Evolutionary conservation across 129 eudicot species (phyloP).

Genomic region (Tanacetum coccineum): DNA sequence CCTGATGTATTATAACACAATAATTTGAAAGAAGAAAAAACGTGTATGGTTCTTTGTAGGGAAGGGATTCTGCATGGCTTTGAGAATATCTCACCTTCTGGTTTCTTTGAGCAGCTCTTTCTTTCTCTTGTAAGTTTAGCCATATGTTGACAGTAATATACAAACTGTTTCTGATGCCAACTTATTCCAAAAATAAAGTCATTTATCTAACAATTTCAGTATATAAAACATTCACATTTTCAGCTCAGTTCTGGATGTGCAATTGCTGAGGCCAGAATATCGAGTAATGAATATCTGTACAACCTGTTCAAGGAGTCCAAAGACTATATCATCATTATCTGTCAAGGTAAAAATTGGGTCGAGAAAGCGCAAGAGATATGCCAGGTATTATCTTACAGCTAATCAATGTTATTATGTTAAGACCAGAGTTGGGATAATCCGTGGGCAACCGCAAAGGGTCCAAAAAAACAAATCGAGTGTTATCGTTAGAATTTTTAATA

Average conservation of each 20-base stretch:
- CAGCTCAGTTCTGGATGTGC: constrained; percentile 82
- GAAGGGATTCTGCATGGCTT: constrained; percentile 73
- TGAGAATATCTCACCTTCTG: constrained; percentile 68
- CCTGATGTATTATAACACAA: neutral
- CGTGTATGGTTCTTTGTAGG: constrained; percentile 36
- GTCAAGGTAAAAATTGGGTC: constrained; percentile 62
- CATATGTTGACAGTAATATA: neutral
- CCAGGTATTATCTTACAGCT: constrained; percentile 52
- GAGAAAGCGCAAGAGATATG: constrained; percentile 81
- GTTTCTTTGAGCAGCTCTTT: constrained; percentile 82
- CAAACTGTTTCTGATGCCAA: neutral
- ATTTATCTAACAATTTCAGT: neutral
- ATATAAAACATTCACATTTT: constrained; percentile 12
- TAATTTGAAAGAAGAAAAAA: neutral
- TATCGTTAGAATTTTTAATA: neutral
- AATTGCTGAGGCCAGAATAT: constrained; percentile 68
- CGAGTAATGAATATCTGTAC: constrained; percentile 45
- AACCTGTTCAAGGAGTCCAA: constrained; percentile 76
- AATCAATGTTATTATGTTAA: neutral
- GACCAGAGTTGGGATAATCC: neutral
- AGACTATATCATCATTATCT: constrained; percentile 58
- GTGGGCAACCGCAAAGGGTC: neutral
- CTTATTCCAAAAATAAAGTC: neutral
- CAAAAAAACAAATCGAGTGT: neutral
- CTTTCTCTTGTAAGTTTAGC: constrained; percentile 67